Evolutionary conservation across 2,329 filamentous ascomycete species (phyloP).

Genomic region (Penicillium hesseltinei): DNA sequence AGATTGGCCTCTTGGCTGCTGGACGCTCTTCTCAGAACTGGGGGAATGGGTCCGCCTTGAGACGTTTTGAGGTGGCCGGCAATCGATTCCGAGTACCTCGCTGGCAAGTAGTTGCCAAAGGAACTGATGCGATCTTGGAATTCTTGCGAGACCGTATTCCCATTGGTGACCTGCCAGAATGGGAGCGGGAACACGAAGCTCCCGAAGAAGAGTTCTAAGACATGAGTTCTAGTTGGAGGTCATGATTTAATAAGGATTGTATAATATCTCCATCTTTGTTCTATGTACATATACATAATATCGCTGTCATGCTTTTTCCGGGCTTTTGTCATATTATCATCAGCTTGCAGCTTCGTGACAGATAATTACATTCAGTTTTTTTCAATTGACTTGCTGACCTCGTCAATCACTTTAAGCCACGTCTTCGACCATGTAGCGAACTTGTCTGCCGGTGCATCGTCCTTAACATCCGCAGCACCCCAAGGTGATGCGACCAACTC

Average conservation of each 20-base stretch:
- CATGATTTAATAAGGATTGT: slow-evolving; percentile 7
- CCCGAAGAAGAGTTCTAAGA: slow-evolving; percentile 13
- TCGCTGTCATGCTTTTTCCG: slow-evolving; percentile 11
- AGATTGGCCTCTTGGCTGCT: slow-evolving; percentile 73
- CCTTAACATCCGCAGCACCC: slow-evolving; percentile 59
- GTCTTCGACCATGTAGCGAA: slow-evolving; percentile 74
- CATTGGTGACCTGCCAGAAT: slow-evolving; percentile 41
- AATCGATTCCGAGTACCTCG: slow-evolving; percentile 87
- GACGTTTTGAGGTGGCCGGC: slow-evolving; percentile 71
- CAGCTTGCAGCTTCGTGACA: slow-evolving; percentile 2
- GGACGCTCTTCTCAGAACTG: slow-evolving; percentile 40
- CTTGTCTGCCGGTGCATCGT: slow-evolving; percentile 63
- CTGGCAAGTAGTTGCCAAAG: slow-evolving; percentile 78
- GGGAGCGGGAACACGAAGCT: slow-evolving; percentile 30
- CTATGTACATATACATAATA: slow-evolving; percentile 18
- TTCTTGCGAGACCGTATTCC: slow-evolving; percentile 79
- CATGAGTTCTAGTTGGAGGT: background rate
- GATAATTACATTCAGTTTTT: slow-evolving; percentile 10
- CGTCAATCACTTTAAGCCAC: slow-evolving; percentile 49
- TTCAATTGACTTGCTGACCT: slow-evolving; percentile 36
- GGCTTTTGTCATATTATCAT: slow-evolving; percentile 8
- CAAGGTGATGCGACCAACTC: slow-evolving; percentile 73
- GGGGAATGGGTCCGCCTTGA: slow-evolving; percentile 52
- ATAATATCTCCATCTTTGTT: slow-evolving; percentile 17
- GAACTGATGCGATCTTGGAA: slow-evolving; percentile 77